Evolutionary conservation across 2,329 filamentous ascomycete species (phyloP), one percentile per base, ranked within the genome.

Genomic region (Penicillium brasilianum): DNA sequence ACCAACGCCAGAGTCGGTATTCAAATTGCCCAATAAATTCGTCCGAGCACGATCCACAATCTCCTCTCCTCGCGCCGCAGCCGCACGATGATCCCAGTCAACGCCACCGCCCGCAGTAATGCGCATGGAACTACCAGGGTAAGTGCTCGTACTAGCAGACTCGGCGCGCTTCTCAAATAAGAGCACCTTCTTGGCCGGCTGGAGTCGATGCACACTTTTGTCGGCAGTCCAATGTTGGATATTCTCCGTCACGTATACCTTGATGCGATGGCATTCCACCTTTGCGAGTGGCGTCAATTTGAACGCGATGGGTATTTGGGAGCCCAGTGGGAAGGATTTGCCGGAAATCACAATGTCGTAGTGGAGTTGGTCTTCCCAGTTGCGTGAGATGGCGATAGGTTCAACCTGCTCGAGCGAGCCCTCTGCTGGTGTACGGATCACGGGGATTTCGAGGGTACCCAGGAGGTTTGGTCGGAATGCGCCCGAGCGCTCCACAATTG

Each of bases 331-430:
- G 62, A 97, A 97, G 0, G 93, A 96, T 82, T 97, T 97, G 57
- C 93, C 93, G 1, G 93, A 97, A 57, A 97, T 96, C 74, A 97
- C 89, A 68, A 97, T 97, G 71, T 97, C 93, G 78, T 97, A 97
- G 72, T 96, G 92, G 34, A 97, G 82, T 72, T 97, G 93, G 68
- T 97, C 93, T 74, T 97, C 93, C 93, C 93, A 97, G 64, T 92
- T 93, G 20, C 93, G 85, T 66, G 91, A 94, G 71, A 97, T 97
- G 11, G 93, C 94, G 70, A 97, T 97, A 2, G 93, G 93, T 73
- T 97, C 93, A 28, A 93, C 90, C 76, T 92, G 92, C 76, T 97
- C 93, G 25, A 97, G 82, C 0, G 93, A 97, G 49, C 93, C 87
- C 77, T 96, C 92, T 52, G 94, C 88, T 0, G 93, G 93, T 3